Conservation (phyloP, 108 stramenopile genomes). For the Discostella stelligeroides region DNA sequence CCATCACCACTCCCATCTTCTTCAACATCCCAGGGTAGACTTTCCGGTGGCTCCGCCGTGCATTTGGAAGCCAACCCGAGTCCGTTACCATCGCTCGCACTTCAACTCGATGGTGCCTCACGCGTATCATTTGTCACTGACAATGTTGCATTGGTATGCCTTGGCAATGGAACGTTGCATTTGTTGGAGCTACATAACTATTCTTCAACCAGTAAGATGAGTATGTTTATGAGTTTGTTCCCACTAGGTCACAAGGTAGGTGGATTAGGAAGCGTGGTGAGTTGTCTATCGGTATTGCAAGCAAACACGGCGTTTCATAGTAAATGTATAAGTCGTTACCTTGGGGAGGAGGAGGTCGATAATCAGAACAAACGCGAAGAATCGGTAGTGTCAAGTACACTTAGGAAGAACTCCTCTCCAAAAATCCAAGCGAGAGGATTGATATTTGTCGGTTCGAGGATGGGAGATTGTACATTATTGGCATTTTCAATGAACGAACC, state of each 20-base stretch:
- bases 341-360: conserved; percentile 12
- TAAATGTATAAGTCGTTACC: conserved; percentile 20
- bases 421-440: conserved; percentile 56
- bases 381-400: not conserved
- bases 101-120: conserved; percentile 75
- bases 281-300: conserved; percentile 48
- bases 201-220: not conserved
- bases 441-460: conserved; percentile 77
- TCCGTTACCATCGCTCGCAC: conserved; percentile 69
- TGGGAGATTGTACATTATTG: conserved; percentile 82
- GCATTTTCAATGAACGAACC: conserved; percentile 66
- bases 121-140: conserved; percentile 54
- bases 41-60: conserved; percentile 2
- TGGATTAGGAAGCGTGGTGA: conserved; percentile 65
- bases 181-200: conserved; percentile 57
- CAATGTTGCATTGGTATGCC: conserved; percentile 60
- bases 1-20: not conserved
- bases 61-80: conserved; percentile 65
- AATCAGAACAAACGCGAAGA: not conserved
- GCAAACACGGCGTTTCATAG: conserved; percentile 38
- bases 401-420: not conserved
- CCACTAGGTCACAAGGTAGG: conserved; percentile 69
- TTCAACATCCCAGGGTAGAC: conserved; percentile 1
- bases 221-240: conserved; percentile 56
- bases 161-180: conserved; percentile 69